Percentiles rank a stretch among this genome's conserved stretches.
phyloP scores from a whole-genome alignment of 2,329 filamentous ascomycete species.

The Didymosphaeria variabile region DNA sequence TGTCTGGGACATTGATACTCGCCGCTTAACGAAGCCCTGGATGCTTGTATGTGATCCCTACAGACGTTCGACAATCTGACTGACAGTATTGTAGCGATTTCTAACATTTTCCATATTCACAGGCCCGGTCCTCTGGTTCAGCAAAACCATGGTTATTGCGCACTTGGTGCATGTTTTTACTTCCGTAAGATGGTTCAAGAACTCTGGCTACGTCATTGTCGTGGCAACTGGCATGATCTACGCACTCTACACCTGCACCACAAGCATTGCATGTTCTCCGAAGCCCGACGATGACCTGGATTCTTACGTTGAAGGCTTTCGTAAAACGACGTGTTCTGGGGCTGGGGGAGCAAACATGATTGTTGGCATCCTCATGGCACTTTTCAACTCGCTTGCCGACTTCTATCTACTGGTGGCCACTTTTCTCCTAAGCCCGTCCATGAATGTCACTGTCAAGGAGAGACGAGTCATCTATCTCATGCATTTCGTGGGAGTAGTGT shows the following conservation, averaged over 20 bases:
- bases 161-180: constrained; percentile 26
- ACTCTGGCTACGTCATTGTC: constrained; percentile 27
- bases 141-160: constrained; percentile 29
- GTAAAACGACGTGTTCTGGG: constrained; percentile 22
- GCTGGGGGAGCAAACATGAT: constrained; percentile 22
- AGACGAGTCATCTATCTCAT: constrained; percentile 26
- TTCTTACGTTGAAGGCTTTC: constrained; percentile 29
- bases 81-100: constrained; percentile 22
- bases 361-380: constrained; percentile 17
- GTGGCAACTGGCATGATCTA: constrained; percentile 28
- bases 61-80: background rate
- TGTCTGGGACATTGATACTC: constrained; percentile 28
- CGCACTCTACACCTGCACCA: constrained; percentile 25
- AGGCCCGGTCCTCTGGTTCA: constrained; percentile 31
- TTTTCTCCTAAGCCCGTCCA: constrained; percentile 16
- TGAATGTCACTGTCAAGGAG: constrained; percentile 23
- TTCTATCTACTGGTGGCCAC: constrained; percentile 27
- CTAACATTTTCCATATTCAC: constrained; percentile 23
- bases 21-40: constrained; percentile 20
- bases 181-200: constrained; percentile 29
- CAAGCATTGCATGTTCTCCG: constrained; percentile 29
- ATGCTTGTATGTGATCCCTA: constrained; percentile 19
- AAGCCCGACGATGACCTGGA: constrained; percentile 18
- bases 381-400: constrained; percentile 25
- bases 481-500: constrained; percentile 23